Conservation (phyloP, 176 grass and related monocot species). For the Lolium perenne region DNA sequence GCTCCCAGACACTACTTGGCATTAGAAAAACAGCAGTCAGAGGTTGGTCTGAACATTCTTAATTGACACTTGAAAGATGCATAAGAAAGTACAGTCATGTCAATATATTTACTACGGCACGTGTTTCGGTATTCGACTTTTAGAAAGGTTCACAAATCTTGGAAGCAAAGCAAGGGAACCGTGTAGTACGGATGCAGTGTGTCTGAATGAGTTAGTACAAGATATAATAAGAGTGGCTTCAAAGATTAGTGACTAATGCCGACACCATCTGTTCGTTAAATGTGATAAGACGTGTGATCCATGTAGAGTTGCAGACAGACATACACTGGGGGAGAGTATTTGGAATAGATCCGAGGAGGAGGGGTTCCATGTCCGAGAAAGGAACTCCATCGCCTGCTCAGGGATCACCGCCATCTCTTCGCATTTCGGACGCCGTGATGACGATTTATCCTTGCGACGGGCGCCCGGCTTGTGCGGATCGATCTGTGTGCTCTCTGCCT, state of each 20-base stretch:
- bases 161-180: not conserved
- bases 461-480: constrained; percentile 39
- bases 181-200: not conserved
- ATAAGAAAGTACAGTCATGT: not conserved
- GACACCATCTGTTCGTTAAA: constrained; percentile 26
- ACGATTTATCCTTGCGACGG: constrained; percentile 52
- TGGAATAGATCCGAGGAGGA: constrained; percentile 92
- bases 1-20: constrained; percentile 42
- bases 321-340: constrained; percentile 85
- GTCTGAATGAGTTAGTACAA: not conserved
- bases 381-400: constrained; percentile 77
- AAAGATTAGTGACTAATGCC: constrained; percentile 5
- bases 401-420: constrained; percentile 63
- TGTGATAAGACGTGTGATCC: constrained; percentile 32
- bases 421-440: constrained; percentile 41
- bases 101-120: not conserved
- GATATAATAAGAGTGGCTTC: not conserved
- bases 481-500: constrained; percentile 57
- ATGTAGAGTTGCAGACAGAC: constrained; percentile 10
- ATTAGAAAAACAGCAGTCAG: not conserved
- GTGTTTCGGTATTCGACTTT: not conserved
- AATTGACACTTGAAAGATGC: not conserved
- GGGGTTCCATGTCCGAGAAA: constrained; percentile 94
- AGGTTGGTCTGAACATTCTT: not conserved
- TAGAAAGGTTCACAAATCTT: not conserved